Conservation (phyloP, 139 green algal genomes). For the Desmodesmus armatus region DNA sequence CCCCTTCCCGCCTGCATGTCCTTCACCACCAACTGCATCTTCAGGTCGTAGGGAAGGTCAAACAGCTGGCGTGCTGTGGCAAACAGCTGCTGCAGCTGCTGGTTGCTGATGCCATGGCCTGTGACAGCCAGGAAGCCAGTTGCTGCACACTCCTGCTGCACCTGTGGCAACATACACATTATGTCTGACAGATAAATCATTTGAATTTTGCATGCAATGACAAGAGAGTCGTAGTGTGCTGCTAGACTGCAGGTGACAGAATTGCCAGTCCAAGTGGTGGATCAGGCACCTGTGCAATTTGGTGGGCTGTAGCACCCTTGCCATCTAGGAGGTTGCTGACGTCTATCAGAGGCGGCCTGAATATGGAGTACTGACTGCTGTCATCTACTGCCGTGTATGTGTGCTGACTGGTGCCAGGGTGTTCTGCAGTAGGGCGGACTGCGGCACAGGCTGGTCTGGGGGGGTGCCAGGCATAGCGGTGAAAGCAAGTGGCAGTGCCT, state of each 20-base stretch:
- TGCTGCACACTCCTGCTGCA: constrained; percentile 34
- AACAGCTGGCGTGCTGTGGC: constrained; percentile 32
- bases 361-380: not conserved
- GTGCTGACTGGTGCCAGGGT: not conserved
- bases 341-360: constrained; percentile 25
- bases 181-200: not conserved
- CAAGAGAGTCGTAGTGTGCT: not conserved
- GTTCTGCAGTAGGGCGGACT: not conserved
- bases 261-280: too few relatives aligned
- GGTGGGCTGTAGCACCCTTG: not conserved
- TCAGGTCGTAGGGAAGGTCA: constrained; percentile 36
- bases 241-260: not conserved
- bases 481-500: too few relatives aligned
- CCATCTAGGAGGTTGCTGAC: constrained; percentile 18
- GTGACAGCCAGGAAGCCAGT: constrained; percentile 51
- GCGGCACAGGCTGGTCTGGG: not conserved
- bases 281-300: not conserved
- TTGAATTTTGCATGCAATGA: too few relatives aligned
- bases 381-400: not conserved
- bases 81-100: constrained; percentile 37
- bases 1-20: constrained; percentile 46
- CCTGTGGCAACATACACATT: too few relatives aligned
- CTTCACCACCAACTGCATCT: constrained; percentile 26
- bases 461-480: too few relatives aligned
- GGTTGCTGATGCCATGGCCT: constrained; percentile 18